Evolutionary conservation across 2,329 filamentous ascomycete species (phyloP).

Genomic region (Aspergillus sp.): DNA sequence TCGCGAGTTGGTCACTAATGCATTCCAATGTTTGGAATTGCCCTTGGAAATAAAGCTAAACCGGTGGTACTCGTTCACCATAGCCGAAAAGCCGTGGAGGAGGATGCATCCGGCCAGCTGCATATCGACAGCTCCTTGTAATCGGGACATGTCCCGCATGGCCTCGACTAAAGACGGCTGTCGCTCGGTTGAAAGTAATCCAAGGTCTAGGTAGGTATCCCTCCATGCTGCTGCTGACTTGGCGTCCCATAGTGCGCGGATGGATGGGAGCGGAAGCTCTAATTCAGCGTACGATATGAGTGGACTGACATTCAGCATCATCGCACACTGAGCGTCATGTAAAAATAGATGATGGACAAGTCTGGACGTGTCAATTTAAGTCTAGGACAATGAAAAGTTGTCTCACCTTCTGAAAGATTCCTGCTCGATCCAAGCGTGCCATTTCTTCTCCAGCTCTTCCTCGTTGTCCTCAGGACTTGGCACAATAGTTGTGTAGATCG

Average conservation of each 20-base stretch:
- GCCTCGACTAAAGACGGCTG: slow-evolving; percentile 49
- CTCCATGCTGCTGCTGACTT: slow-evolving; percentile 67
- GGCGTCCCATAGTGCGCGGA: slow-evolving; percentile 66
- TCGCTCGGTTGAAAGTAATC: slow-evolving; percentile 29
- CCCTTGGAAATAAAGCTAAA: slow-evolving; percentile 50
- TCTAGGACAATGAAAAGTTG: slow-evolving; percentile 1
- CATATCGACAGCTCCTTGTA: slow-evolving; percentile 56
- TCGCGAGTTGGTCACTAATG: slow-evolving; percentile 54
- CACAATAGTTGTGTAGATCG: slow-evolving; percentile 54
- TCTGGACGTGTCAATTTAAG: slow-evolving; percentile 15
- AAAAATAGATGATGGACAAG: slow-evolving; percentile 67
- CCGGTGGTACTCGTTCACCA: slow-evolving; percentile 66
- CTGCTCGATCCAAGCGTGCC: slow-evolving; percentile 63
- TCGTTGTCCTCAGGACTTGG: slow-evolving; percentile 59
- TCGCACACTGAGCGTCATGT: slow-evolving; percentile 67
- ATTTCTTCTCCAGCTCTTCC: slow-evolving; percentile 62
- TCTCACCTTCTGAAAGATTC: slow-evolving; percentile 66
- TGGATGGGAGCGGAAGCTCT: slow-evolving; percentile 64
- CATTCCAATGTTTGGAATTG: slow-evolving; percentile 43
- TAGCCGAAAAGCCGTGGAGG: slow-evolving; percentile 65
- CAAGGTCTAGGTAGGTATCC: slow-evolving; percentile 52
- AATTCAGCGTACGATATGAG: slow-evolving; percentile 70
- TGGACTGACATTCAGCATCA: slow-evolving; percentile 65
- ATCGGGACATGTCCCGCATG: slow-evolving; percentile 58
- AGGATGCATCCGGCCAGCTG: slow-evolving; percentile 62